Evolutionary conservation across 208 protist species (phyloP), one percentile per base, ranked within the genome.

Genomic region (Crithidia fasciculata): DNA sequence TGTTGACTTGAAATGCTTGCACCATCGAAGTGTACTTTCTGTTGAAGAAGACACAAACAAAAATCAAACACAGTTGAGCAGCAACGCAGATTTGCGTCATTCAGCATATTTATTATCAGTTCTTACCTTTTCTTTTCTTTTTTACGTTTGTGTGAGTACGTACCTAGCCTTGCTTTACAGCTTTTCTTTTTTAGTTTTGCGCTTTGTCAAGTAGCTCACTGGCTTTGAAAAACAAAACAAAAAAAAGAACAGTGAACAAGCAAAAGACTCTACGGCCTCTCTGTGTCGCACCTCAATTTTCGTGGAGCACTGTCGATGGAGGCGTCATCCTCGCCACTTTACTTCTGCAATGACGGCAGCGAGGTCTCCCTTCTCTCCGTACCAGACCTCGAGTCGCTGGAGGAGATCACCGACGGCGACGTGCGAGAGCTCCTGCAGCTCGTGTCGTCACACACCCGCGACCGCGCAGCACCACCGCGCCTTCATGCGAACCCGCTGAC

Each of bases 361-460:
- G 53, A 39, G 15, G 39, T 66, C 39, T 70, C 68, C 16, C 44
- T 80, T 7, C 61, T 74, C 61, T 80, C 74, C 28, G 54, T 74
- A 49, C 76, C 76, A 12, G 76, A 81, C 64, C 52, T 81, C 47
- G 76, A 81, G 53, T 72, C 72, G 55, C 63, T 83, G 55, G 56
- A 69, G 40, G 78, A 83, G 47, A 72, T 83, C 62, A 72, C 67
- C 7, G 78, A 83, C 43, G 28, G 28, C 36, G 78, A 83, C 55
- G 78, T 76, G 69, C 72, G 79, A 61, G 72, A 72, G 47, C 63
- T 83, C 13, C 78, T 83, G 0, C 5, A 74, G 3, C 10, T 69
- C 3, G 64, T 80, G 54, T 19, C 39, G 7, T 37, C 74, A 43
- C 19, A 50, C 10, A 50, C 63, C 5, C 63, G 50, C 3, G 65